Evolutionary conservation across 768 basidiomycete genomes (phyloP), one percentile per base, ranked within the genome.

Genomic region (Leccinum broughii): DNA sequence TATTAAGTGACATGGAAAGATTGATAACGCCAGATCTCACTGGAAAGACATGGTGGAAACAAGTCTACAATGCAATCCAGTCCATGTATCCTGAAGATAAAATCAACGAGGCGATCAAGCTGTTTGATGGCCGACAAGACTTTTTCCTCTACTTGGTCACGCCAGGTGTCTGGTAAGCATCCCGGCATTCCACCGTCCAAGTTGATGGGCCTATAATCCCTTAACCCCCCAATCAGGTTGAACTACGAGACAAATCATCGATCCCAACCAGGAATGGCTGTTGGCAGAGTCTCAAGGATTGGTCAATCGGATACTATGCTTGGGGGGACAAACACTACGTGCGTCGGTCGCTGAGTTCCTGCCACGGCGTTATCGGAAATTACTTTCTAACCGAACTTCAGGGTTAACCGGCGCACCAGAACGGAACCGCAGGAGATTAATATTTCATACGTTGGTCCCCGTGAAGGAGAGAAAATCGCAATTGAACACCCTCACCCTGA

Each of bases 81-180:
- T 56, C 41, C 11, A 37, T 59, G 46, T 48, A 55, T 49, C 1
- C 34, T 3, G 58, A 59, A 34, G 44, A 34, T n/a, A 55, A 44
- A 13, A 49, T 49, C 15, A 26, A 28, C 17, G 57, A 58, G 11
- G 57, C 57, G 20, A 48, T 59, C 54, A 55, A 56, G 13, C n/a
- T 59, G 14, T 59, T 59, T 15, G 7, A 56, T 30, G 48, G 50
- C 10, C 24, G 46, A 20, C n/a, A 59, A 24, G 54, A 9, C 5
- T 56, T 48, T 50, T 59, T 59, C 15, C 46, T 17, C 8, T 56
- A 56, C 20, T 30, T 59, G 20, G 35, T 59, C 10, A 24, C 20
- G 11, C 46, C 48, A 32, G 46, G 32, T 3, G 34, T 50, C 34
- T 59, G 53, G 58, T 59, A 56, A 26, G 44, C 11, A 26, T 58